Evolutionary conservation across 179 eudicot genomes (phyloP).

Genomic region (Vitellaria paradoxa): DNA sequence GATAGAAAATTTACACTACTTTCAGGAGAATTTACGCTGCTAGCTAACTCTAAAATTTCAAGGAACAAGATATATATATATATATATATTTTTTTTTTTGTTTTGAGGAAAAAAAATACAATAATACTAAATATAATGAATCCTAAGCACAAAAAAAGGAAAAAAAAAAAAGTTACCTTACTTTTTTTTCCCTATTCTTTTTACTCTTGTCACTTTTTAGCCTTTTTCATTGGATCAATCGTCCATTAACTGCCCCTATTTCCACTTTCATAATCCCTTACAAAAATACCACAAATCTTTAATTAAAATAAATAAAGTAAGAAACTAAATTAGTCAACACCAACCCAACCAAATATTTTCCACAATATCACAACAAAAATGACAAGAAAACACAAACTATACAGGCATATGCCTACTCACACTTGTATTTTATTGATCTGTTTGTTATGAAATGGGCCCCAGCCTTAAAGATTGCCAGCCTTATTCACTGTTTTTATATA

Average conservation of each 20-base stretch:
- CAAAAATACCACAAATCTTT: not conserved
- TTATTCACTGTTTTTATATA: slow-evolving; percentile 7
- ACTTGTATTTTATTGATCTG: not conserved
- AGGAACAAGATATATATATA: no score
- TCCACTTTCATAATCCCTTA: not conserved
- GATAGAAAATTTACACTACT: no score
- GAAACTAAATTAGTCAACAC: slow-evolving; percentile 26
- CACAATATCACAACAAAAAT: not conserved
- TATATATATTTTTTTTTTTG: no score
- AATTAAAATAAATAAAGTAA: not conserved
- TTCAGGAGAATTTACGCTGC: no score
- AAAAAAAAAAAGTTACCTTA: no score
- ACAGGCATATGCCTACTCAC: no score
- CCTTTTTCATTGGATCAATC: not conserved
- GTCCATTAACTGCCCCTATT: not conserved
- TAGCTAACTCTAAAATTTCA: no score
- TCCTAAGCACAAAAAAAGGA: not conserved
- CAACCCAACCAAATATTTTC: slow-evolving; percentile 20
- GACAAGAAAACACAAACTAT: not conserved
- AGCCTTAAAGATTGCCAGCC: slow-evolving; percentile 6
- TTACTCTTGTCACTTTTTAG: not conserved
- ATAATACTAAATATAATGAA: not conserved
- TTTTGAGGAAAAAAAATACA: no score
- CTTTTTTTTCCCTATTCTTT: not conserved
- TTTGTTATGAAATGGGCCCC: not conserved